Base-by-base conservation (phyloP, 2,329 filamentous ascomycete species). In the Penicillium sp. region DNA sequence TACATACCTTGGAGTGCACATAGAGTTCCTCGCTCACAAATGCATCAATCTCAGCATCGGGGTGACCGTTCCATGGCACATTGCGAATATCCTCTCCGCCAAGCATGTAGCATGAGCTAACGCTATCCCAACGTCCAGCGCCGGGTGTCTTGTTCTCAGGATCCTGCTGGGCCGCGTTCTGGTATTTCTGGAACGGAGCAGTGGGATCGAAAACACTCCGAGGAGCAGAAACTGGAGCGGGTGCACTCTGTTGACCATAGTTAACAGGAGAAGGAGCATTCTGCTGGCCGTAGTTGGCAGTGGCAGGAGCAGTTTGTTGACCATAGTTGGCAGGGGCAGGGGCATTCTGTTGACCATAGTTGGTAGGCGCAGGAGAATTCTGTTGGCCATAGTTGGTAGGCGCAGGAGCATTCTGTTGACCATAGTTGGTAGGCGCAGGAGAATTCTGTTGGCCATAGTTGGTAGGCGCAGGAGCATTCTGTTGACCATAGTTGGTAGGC, bases 41-140 rank as follows among this genome's bases (percentile, higher is more conserved):
- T 0, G 85, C 83, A 63, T 87, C 81, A 54, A 87, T 81, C 65
- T 87, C 85, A 45, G 81, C 77, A 53, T 81, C 78, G 9, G 81
- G 79, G 10, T 73, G 69, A 29, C 82, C 80, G 43, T 82, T 78
- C 85, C 85, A 87, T 1, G 84, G 84, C 3, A 86, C 82, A 47
- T 81, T 81, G 16, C 85, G 83, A 58, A 96, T 86, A 58, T 90
- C 87, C 42, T 85, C 81, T 0, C 91, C 91, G 54, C 83, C 81
- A 29, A 90, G 83, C 92, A 96, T 96, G 75, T 95, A 95, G 77
- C 90, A 93, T 26, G 87, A 81, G 46, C 88, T 85, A 43, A 96
- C 87, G 13, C 85, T 88, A 71, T 96, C 91, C 83, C 88, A 91
- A 4, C 86, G 87, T 26, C 81, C 80, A 31, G 75, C 76, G 9